Evolutionary conservation across 73 alveolate genomes (phyloP).

Genomic region (Halteria grandinella): DNA sequence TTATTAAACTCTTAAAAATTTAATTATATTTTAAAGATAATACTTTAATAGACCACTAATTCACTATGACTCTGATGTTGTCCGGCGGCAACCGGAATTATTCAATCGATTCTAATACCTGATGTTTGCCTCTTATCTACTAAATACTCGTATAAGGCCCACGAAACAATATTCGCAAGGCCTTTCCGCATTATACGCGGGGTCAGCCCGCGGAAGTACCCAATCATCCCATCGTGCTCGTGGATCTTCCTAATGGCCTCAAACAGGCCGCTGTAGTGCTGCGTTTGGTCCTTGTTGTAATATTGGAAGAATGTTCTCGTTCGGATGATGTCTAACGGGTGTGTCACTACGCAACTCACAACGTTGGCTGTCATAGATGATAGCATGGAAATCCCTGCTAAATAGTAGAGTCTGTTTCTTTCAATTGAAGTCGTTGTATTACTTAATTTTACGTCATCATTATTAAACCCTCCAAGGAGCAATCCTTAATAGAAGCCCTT

Average conservation of each 20-base stretch:
- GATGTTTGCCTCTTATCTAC: background rate
- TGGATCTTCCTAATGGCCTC: background rate
- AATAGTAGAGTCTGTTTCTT: background rate
- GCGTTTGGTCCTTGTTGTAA: conserved; percentile 3
- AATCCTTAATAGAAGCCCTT: no score
- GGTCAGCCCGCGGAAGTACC: conserved; percentile 2
- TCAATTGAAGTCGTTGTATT: no score
- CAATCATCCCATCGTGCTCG: background rate
- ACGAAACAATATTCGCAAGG: background rate
- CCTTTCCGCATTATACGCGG: conserved; percentile 6
- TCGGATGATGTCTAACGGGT: conserved; percentile 15
- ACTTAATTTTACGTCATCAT: no score
- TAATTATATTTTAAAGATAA: no score
- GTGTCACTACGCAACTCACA: background rate
- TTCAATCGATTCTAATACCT: no score
- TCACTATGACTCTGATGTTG: no score
- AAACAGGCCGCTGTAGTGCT: background rate
- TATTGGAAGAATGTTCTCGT: conserved; percentile 1
- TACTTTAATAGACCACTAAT: no score
- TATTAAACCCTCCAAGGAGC: no score
- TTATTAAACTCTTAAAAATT: no score
- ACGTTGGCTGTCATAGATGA: background rate
- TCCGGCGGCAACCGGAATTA: no score
- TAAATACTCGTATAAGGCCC: background rate
- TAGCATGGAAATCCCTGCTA: background rate